phyloP scores from a whole-genome alignment of 495 filamentous ascomycete species.

The Hypoxylon intermedium region DNA sequence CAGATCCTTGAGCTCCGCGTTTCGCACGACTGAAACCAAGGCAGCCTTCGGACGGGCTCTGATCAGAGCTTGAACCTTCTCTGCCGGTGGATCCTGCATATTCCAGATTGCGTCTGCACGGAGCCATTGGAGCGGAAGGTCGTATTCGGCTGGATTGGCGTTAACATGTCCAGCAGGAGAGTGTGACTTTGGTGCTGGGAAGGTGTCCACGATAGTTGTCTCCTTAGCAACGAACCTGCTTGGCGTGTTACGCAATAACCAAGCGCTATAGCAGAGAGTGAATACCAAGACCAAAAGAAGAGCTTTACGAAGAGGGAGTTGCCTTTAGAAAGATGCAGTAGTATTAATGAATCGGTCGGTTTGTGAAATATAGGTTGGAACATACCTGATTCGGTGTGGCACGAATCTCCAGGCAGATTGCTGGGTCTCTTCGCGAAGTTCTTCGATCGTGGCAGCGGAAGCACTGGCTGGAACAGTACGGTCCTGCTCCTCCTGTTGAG shows the following conservation, averaged over 20 bases:
- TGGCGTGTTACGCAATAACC: slow-evolving; percentile 24
- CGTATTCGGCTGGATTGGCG: slow-evolving; percentile 17
- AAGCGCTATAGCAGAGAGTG: slow-evolving; percentile 23
- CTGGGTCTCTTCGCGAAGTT: slow-evolving; percentile 9
- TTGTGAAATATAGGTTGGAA: background rate
- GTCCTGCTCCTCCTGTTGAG: slow-evolving; percentile 7
- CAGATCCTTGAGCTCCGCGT: slow-evolving; percentile 82
- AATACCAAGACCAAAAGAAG: slow-evolving; percentile 22
- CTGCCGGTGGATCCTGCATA: slow-evolving; percentile 13
- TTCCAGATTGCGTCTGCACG: slow-evolving; percentile 32
- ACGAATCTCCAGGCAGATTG: slow-evolving; percentile 11
- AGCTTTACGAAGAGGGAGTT: slow-evolving; percentile 30
- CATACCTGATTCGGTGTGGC: slow-evolving; percentile 24
- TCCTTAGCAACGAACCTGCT: slow-evolving; percentile 5
- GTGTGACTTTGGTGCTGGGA: slow-evolving; percentile 30
- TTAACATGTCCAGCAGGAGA: too few relatives aligned
- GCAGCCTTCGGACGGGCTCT: slow-evolving; percentile 72
- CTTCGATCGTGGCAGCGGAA: background rate
- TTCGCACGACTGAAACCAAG: slow-evolving; percentile 81
- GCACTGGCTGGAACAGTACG: background rate
- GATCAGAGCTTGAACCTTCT: slow-evolving; percentile 24
- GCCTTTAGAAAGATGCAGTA: slow-evolving; percentile 22
- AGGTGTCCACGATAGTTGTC: slow-evolving; percentile 26
- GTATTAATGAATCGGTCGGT: slow-evolving; percentile 36
- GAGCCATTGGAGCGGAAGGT: slow-evolving; percentile 35